phyloP scores from a whole-genome alignment of 2,329 filamentous ascomycete species.

The Fusarium phyllophilum region DNA sequence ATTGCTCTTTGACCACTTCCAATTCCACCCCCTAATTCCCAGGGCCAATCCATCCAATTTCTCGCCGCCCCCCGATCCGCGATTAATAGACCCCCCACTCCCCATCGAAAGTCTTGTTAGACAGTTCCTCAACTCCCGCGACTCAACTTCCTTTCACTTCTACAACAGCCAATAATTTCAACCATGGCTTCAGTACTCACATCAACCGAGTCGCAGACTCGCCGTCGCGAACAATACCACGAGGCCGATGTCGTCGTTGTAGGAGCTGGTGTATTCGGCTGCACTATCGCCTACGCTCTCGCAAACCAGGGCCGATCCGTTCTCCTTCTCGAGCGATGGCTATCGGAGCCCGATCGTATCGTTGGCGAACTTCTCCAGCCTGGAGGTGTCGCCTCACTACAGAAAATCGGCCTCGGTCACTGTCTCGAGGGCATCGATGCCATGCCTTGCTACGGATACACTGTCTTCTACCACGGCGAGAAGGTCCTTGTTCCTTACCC shows the following conservation, averaged over 20 bases:
- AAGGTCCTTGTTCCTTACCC: slow-evolving; percentile 85
- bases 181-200: slow-evolving; percentile 48
- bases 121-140: slow-evolving; percentile 9
- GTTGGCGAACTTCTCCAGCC: slow-evolving; percentile 96
- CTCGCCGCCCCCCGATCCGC: slow-evolving; percentile 35
- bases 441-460: slow-evolving; percentile 84
- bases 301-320: slow-evolving; percentile 92
- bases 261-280: slow-evolving; percentile 90
- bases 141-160: neutral
- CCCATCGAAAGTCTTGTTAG: slow-evolving; percentile 31
- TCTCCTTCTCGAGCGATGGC: slow-evolving; percentile 84
- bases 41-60: slow-evolving; percentile 32
- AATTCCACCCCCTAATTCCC: slow-evolving; percentile 16
- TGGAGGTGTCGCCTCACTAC: slow-evolving; percentile 83
- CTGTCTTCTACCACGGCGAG: slow-evolving; percentile 82
- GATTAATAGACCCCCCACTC: slow-evolving; percentile 30
- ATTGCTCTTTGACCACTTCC: slow-evolving; percentile 2
- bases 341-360: slow-evolving; percentile 94
- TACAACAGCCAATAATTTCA: slow-evolving; percentile 34
- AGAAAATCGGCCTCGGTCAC: slow-evolving; percentile 80
- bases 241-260: slow-evolving; percentile 89
- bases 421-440: slow-evolving; percentile 92
- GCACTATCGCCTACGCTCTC: slow-evolving; percentile 83
- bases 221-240: slow-evolving; percentile 65
- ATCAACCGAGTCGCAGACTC: slow-evolving; percentile 53